Base-by-base conservation (phyloP, 2,329 filamentous ascomycete species). In the Cadophora gregata region DNA sequence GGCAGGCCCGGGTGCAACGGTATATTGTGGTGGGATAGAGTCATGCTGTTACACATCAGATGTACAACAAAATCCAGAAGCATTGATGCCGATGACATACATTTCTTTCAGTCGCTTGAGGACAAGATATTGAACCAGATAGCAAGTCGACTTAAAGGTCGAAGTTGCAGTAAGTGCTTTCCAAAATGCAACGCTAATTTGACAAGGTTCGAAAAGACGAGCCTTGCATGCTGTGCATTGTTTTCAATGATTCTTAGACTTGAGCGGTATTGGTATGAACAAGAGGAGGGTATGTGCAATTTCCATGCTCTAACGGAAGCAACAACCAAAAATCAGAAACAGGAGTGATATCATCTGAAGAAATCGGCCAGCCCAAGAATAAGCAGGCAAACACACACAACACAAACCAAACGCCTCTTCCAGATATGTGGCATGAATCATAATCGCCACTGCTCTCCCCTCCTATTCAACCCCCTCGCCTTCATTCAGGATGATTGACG, bases 401-500 rank as follows among this genome's bases (percentile, higher is more conserved):
- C 45, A 50, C 24, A 12, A n/a, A 62, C 24, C 51, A 29, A 62
- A 62, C 58, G 59, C 48, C 63, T 56, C 45, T 33, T 29, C 55
- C 42, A 59, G 45, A 56, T 51, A 51, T 55, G 53, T 56, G 60
- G 47, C 53, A 67, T 61, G 59, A 61, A 62, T 66, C 59, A n/a
- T 63, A 45, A 62, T 42, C 31, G 21, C 33, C 9, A 25, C 31
- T 21, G 7, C 8, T n/a, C 7, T 16, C 21, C 21, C 55, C n/a
- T 53, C 29, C 63, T 53, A 21, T 50, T 24, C 42, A 45, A 47
- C 27, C 45, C 60, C 31, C n/a, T 24, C 47, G 58, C 38, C 19
- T 42, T 14, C 36, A 38, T 5, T 33, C 31, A 10, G 16, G 16
- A 38, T 14, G 12, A 38, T 3, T 8, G 36, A 3, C 36, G 16